These are phyloP conservation scores for Rhizophagus clarus DNA, from an alignment of 192 early-diverging fungal species.

Conservation along the genomic window DNA sequence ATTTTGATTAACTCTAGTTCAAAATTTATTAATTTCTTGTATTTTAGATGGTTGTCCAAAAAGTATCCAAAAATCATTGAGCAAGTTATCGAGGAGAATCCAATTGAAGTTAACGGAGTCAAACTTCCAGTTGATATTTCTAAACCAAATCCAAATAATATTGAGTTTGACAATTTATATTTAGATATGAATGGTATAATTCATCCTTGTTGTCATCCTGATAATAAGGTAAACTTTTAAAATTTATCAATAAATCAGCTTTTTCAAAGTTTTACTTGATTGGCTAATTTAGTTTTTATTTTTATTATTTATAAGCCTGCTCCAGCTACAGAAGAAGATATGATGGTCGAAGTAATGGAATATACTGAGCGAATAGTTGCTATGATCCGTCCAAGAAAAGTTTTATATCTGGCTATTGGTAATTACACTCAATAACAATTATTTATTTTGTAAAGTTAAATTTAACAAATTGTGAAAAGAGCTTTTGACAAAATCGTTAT, in stretches of 20 bases:
- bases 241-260: background rate
- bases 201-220: conserved; percentile 84
- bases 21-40: background rate
- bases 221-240: conserved; percentile 55
- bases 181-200: conserved; percentile 99
- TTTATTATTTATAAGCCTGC: conserved; percentile 49
- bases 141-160: conserved; percentile 87
- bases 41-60: conserved; percentile 66
- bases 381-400: conserved; percentile 90
- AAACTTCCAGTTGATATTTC: conserved; percentile 84
- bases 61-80: conserved; percentile 76
- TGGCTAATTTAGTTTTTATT: background rate
- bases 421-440: conserved; percentile 2
- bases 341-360: conserved; percentile 94
- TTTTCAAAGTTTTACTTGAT: background rate
- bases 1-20: background rate
- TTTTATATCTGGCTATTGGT: conserved; percentile 98
- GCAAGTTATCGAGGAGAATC: conserved; percentile 73
- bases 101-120: conserved; percentile 70
- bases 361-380: conserved; percentile 95
- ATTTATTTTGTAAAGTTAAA: background rate
- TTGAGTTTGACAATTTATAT: conserved; percentile 95
- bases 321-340: conserved; percentile 85
- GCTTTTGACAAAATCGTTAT: background rate
- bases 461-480: background rate